These are phyloP conservation scores for Aspergillus diversus DNA, from an alignment of 495 filamentous ascomycete genomes.

Conservation along the genomic window DNA sequence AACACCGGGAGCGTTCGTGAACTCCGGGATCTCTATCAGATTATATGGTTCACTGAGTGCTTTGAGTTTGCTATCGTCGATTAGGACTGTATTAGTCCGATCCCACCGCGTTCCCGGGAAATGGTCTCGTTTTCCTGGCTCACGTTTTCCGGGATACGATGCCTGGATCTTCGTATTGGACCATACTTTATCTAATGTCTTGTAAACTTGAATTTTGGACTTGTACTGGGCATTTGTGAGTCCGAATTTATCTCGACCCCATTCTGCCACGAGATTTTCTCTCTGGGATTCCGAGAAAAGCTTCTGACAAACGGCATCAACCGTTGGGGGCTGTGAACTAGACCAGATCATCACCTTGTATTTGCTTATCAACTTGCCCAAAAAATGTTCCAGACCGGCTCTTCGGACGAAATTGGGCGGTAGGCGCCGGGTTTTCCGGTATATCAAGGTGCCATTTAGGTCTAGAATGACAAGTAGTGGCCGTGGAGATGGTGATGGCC, in stretches of 20 bases:
- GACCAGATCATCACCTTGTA: constrained; percentile 91
- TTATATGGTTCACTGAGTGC: constrained; percentile 83
- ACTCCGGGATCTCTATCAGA: constrained; percentile 78
- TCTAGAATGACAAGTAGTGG: constrained; percentile 82
- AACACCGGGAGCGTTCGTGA: constrained; percentile 39
- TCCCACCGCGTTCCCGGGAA: constrained; percentile 55
- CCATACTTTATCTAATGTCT: constrained; percentile 78
- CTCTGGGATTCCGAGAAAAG: constrained; percentile 51
- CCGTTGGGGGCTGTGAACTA: constrained; percentile 73
- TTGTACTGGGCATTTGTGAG: constrained; percentile 66
- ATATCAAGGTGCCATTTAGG: constrained; percentile 87
- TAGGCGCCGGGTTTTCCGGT: constrained; percentile 57
- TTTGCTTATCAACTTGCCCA: constrained; percentile 64
- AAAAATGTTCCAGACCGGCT: constrained; percentile 65
- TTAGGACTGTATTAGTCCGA: constrained; percentile 85
- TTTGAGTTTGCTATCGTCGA: constrained; percentile 84
- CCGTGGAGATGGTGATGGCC: constrained; percentile 33
- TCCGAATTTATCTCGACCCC: constrained; percentile 80
- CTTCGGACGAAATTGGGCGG: constrained; percentile 62
- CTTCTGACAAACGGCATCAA: constrained; percentile 56
- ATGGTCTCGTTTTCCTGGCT: not conserved
- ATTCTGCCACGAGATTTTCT: constrained; percentile 63
- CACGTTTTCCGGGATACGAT: constrained; percentile 41
- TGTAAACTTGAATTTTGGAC: constrained; percentile 83
- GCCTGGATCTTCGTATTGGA: constrained; percentile 51